A percentile compares a stretch with the other conserved stretches of the same genome.
Evolutionary conservation across 2,329 filamentous ascomycete genomes (phyloP).

Genomic region (Cladosporium sp.): DNA sequence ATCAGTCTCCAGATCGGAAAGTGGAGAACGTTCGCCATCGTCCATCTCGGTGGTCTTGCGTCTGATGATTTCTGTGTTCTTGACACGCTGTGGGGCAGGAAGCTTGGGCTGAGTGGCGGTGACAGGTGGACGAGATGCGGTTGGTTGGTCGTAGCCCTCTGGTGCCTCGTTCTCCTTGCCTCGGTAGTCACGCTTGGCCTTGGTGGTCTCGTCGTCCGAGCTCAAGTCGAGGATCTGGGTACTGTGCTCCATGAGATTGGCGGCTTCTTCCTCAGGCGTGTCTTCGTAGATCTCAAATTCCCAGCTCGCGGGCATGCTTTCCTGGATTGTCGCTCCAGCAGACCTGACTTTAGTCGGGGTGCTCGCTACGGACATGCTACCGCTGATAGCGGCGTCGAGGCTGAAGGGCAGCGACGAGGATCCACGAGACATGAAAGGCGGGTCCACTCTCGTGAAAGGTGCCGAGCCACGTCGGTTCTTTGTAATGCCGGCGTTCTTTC

Average conservation of each 20-base stretch:
- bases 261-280: constrained; percentile 81
- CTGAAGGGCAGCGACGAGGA: constrained; percentile 62
- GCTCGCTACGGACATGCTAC: constrained; percentile 57
- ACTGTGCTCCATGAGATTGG: constrained; percentile 87
- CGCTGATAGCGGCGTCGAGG: constrained; percentile 75
- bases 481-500: constrained; percentile 64
- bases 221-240: constrained; percentile 83
- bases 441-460: constrained; percentile 64
- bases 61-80: constrained; percentile 26
- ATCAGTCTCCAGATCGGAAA: constrained; percentile 33
- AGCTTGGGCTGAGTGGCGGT: constrained; percentile 4
- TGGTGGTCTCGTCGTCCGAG: constrained; percentile 72
- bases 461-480: constrained; percentile 60
- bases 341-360: constrained; percentile 33
- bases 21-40: constrained; percentile 30
- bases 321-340: constrained; percentile 49
- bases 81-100: constrained; percentile 15
- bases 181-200: constrained; percentile 52
- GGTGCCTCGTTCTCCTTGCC: constrained; percentile 96
- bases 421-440: constrained; percentile 55
- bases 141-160: constrained; percentile 35
- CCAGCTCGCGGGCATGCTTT: constrained; percentile 60
- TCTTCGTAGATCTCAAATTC: constrained; percentile 95
- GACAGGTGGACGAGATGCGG: constrained; percentile 19
- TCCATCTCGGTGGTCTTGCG: constrained; percentile 32